Evolutionary conservation across 768 basidiomycete species (phyloP).

Genomic region (Boletus huronensis): DNA sequence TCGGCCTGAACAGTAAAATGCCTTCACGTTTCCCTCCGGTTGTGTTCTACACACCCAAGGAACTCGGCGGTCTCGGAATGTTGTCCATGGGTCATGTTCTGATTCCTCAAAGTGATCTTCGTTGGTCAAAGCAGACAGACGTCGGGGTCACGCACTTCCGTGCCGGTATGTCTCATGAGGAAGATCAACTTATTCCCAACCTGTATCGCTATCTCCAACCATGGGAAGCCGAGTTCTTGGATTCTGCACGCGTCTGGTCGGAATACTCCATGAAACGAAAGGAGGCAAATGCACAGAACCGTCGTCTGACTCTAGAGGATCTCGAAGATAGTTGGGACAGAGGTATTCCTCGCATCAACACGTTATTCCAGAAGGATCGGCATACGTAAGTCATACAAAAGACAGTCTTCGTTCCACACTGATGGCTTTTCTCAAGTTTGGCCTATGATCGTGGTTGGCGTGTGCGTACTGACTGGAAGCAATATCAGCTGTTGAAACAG

Average conservation of each 20-base stretch:
- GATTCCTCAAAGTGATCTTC: constrained; percentile 94
- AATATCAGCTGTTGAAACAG: constrained; percentile 92
- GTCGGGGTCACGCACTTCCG: constrained; percentile 98
- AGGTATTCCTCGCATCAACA: constrained; percentile 98
- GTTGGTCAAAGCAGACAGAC: constrained; percentile 99
- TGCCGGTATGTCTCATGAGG: constrained; percentile 96
- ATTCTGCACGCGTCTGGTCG: constrained; percentile 98
- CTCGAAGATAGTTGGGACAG: constrained; percentile 99
- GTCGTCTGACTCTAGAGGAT: constrained; percentile 94
- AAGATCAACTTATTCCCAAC: constrained; percentile 94
- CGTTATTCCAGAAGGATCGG: constrained; percentile 97
- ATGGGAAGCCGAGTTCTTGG: constrained; percentile 97
- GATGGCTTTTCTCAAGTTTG: constrained; percentile 42
- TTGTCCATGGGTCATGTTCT: constrained; percentile 99
- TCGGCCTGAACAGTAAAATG: constrained; percentile 99
- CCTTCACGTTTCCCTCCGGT: constrained; percentile 98
- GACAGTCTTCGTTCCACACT: neutral
- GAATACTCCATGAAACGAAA: constrained; percentile 99
- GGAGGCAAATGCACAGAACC: constrained; percentile 98
- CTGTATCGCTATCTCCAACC: constrained; percentile 95
- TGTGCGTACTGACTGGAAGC: constrained; percentile 96
- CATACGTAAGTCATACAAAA: constrained; percentile 60
- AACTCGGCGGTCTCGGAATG: constrained; percentile 98
- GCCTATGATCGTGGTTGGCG: constrained; percentile 99
- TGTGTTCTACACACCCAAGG: constrained; percentile 96